phyloP scores from a whole-genome alignment of 176 grass and related monocot genomes.

The Bolboschoenus planiculmis region DNA sequence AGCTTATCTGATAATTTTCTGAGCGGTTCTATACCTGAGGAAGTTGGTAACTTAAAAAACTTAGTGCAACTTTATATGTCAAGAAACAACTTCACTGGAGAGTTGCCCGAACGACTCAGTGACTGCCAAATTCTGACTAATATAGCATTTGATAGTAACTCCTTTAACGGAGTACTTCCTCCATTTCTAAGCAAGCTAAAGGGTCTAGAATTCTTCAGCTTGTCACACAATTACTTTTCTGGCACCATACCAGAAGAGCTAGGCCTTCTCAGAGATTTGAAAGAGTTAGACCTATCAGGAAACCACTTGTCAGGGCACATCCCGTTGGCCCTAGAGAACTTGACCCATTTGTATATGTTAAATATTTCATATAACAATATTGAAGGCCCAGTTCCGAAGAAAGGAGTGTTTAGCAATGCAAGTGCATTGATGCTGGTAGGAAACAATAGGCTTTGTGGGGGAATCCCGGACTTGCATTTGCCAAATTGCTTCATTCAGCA shows the following conservation, averaged over 20 bases:
- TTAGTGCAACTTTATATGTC: not conserved
- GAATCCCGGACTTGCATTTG: not conserved
- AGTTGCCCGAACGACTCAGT: not conserved
- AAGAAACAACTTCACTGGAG: not conserved
- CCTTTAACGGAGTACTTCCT: not conserved
- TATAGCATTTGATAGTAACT: not conserved
- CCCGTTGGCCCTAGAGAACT: not conserved
- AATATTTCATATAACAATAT: not conserved
- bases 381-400: not conserved
- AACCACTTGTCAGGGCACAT: slow-evolving; percentile 3
- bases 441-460: not conserved
- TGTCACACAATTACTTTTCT: not conserved
- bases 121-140: not conserved
- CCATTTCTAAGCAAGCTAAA: slow-evolving; percentile 7
- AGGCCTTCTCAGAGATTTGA: not conserved
- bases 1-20: slow-evolving; percentile 29
- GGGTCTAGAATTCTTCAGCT: not conserved
- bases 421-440: not conserved
- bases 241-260: not conserved
- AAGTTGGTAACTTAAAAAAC: not conserved
- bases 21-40: not conserved
- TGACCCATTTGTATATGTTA: not conserved
- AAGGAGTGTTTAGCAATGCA: not conserved
- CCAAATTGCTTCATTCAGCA: slow-evolving; percentile 10
- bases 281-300: not conserved